phyloP scores from a whole-genome alignment of 345 rosid species.

The Trapa bicornis region DNA sequence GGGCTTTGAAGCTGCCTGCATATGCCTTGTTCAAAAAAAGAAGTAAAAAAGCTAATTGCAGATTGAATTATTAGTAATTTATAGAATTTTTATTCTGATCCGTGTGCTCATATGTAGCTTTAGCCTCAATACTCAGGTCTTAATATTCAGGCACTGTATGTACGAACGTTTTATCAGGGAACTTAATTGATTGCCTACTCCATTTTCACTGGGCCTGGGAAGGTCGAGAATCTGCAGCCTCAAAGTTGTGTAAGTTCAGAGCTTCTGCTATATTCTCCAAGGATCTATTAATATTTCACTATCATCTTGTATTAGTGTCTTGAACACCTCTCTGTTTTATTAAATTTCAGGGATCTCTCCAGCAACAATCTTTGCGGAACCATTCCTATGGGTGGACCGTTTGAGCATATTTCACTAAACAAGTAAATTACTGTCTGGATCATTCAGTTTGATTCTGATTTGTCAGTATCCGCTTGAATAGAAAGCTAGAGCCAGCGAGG shows the following conservation, averaged over 20 bases:
- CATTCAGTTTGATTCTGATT: background rate
- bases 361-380: conserved; percentile 91
- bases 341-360: conserved; percentile 57
- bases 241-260: conserved; percentile 55
- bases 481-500: too few relatives aligned
- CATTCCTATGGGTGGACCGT: conserved; percentile 83
- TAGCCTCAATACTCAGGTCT: background rate
- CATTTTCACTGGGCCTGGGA: conserved; percentile 26
- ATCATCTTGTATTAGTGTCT: background rate
- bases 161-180: background rate
- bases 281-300: background rate
- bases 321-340: conserved; percentile 4
- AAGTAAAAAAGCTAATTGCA: background rate
- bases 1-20: background rate
- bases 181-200: background rate
- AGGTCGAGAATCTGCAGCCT: conserved; percentile 78
- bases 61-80: background rate
- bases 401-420: conserved; percentile 67
- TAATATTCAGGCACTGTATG: background rate
- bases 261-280: background rate
- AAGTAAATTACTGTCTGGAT: conserved; percentile 38
- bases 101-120: background rate
- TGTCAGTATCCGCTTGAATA: too few relatives aligned
- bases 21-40: too few relatives aligned
- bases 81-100: background rate